Evolutionary conservation across 192 early-diverging fungal genomes (phyloP), one percentile per base, ranked within the genome.

Genomic region (Jimgerdemannia flammicorona): DNA sequence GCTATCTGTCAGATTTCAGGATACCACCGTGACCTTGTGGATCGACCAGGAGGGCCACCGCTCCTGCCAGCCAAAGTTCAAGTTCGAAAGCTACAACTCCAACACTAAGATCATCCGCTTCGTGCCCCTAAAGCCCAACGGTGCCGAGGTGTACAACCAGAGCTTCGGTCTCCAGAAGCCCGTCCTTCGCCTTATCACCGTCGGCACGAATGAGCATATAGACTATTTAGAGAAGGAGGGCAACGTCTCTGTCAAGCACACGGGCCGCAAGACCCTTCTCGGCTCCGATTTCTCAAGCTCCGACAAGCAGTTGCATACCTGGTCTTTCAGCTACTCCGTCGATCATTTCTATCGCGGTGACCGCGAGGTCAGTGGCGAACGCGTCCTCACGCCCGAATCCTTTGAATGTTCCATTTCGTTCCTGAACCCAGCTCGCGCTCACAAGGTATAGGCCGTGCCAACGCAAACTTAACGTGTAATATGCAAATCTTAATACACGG

Each of bases 201-300:
- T 83, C 3, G 82, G 82, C 17, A 72, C 78, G n/a, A 77, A 78
- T 8, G 76, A 83, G 69, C 77, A 76, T 40, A 80, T 74, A n/a
- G 82, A 83, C 14, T 83, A 83, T 68, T 63, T 83, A n/a, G 82
- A 83, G 44, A 83, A 83, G 72, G 82, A 79, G 42, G 82, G 79
- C 11, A 74, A 74, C 10, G 78, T 83, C 71, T 68, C 82, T 54
- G 76, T 83, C 64, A 41, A 80, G n/a, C 79, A 80, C 54, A 79
- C 79, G 17, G 82, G 82, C 7, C 75, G 75, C 4, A 65, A 79
- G 70, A 80, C 82, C 6, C 43, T 83, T 63, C 63, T 83, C 2
- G 82, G 78, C 14, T 80, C 82, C 18, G 82, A 83, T 40, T 76
- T 78, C 40, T 79, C 79, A 11, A 77, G 75, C 17, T 69, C 78